These are phyloP conservation scores for Mytilinidion resinicola DNA, from an alignment of 495 filamentous ascomycete genomes.

Conservation along the genomic window DNA sequence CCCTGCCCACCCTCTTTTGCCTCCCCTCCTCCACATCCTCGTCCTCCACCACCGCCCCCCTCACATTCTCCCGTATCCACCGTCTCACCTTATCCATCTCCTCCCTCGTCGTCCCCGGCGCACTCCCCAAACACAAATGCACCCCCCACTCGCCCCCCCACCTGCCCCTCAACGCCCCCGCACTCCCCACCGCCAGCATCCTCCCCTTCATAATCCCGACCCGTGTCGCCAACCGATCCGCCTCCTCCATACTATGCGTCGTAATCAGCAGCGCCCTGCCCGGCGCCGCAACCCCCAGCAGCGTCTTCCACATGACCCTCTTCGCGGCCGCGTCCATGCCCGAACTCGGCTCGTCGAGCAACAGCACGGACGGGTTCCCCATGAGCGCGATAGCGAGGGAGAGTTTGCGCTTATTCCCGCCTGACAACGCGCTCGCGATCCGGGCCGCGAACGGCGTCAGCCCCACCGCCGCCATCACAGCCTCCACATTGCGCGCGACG, in stretches of 20 bases:
- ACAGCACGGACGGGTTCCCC: conserved; percentile 64
- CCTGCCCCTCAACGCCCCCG: conserved; percentile 49
- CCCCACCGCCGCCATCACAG: conserved; percentile 35
- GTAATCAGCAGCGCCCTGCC: conserved; percentile 31
- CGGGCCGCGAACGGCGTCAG: conserved; percentile 50
- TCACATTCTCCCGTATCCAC: conserved; percentile 51
- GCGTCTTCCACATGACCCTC: conserved; percentile 30
- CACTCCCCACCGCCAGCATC: conserved; percentile 65
- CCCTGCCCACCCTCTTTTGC: not conserved
- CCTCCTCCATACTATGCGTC: conserved; percentile 77
- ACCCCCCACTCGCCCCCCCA: conserved; percentile 60
- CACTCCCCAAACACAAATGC: conserved; percentile 65
- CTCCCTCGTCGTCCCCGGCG: conserved; percentile 58
- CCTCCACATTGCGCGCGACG: conserved; percentile 54
- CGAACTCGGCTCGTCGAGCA: conserved; percentile 49
- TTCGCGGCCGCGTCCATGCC: conserved; percentile 31
- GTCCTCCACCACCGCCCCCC: conserved; percentile 40
- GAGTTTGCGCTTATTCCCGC: conserved; percentile 70
- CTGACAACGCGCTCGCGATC: conserved; percentile 60
- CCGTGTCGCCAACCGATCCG: conserved; percentile 62
- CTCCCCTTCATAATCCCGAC: conserved; percentile 63
- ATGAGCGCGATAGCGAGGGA: conserved; percentile 70
- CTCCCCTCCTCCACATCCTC: not conserved
- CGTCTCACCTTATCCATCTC: conserved; percentile 57
- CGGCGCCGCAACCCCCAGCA: conserved; percentile 17